These are phyloP conservation scores for Leishmania tarentolae DNA, from an alignment of 208 protist genomes.

Conservation along the genomic window DNA sequence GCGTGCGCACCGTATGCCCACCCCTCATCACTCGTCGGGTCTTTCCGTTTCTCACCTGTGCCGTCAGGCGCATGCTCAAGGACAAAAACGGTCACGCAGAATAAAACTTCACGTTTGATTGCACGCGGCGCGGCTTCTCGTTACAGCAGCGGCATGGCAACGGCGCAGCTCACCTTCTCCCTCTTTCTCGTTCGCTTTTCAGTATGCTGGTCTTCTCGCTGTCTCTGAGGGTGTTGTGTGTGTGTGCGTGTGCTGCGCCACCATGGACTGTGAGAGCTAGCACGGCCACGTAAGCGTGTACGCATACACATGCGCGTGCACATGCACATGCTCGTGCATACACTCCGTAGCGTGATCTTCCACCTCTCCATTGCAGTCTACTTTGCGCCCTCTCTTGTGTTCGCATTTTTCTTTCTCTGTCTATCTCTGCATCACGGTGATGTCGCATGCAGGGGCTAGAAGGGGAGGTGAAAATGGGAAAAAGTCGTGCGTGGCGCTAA, in stretches of 20 bases:
- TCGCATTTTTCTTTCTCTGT: background rate
- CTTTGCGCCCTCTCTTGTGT: background rate
- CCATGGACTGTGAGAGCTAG: background rate
- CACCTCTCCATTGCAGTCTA: background rate
- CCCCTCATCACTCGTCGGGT: background rate
- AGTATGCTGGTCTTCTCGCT: background rate
- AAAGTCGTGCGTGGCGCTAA: background rate
- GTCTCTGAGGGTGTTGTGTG: background rate
- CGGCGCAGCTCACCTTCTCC: background rate
- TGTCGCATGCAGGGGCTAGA: background rate
- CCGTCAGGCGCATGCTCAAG: background rate
- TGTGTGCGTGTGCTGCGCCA: background rate
- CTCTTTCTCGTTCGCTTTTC: slow-evolving; percentile 1
- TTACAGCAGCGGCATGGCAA: background rate
- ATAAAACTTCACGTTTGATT: background rate
- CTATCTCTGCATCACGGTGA: background rate
- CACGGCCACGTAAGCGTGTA: slow-evolving; percentile 12
- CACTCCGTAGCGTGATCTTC: background rate
- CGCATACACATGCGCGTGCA: background rate
- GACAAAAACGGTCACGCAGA: background rate
- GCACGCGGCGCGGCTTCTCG: background rate
- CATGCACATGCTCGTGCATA: background rate
- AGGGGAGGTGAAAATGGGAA: background rate
- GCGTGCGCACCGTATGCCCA: background rate
- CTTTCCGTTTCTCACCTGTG: background rate